Percentiles rank a stretch among this genome's conserved stretches.
phyloP scores from a whole-genome alignment of 228 moss, liverwort and hornwort genomes.

The Sphagnum fallax region DNA sequence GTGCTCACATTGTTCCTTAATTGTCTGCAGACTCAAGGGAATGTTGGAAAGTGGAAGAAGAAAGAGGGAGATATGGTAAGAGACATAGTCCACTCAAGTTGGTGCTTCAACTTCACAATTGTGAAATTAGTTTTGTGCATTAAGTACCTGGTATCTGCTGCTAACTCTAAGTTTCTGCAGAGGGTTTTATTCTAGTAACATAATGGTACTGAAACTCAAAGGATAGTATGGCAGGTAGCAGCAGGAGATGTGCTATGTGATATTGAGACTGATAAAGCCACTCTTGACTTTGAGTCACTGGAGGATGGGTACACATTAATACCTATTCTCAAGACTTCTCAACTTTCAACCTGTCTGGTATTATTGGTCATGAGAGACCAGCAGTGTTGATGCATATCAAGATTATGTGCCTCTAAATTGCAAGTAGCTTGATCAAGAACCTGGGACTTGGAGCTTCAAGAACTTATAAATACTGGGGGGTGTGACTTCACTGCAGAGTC shows the following conservation, averaged over 20 bases:
- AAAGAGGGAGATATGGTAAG: slow-evolving; percentile 86
- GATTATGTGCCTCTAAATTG: neutral
- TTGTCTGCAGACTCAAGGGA: slow-evolving; percentile 75
- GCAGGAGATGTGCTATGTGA: slow-evolving; percentile 84
- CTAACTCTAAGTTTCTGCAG: neutral
- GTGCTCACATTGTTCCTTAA: neutral
- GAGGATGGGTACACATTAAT: slow-evolving; percentile 65
- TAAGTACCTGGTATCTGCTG: neutral
- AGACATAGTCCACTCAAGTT: neutral
- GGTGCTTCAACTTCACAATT: neutral
- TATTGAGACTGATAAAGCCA: slow-evolving; percentile 76
- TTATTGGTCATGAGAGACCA: neutral
- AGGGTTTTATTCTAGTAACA: no score
- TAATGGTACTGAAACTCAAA: no score
- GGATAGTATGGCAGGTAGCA: slow-evolving; percentile 29
- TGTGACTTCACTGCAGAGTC: slow-evolving; percentile 28
- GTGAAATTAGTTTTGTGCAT: neutral
- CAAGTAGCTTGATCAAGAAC: neutral
- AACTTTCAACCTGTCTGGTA: neutral
- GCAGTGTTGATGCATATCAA: neutral
- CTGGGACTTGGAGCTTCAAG: neutral
- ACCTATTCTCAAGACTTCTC: neutral
- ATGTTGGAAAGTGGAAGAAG: slow-evolving; percentile 86
- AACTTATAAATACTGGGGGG: neutral
- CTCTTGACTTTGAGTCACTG: slow-evolving; percentile 84